Base-by-base conservation (phyloP, 139 green algal genomes). In the Zygnema circumcarinatum region DNA sequence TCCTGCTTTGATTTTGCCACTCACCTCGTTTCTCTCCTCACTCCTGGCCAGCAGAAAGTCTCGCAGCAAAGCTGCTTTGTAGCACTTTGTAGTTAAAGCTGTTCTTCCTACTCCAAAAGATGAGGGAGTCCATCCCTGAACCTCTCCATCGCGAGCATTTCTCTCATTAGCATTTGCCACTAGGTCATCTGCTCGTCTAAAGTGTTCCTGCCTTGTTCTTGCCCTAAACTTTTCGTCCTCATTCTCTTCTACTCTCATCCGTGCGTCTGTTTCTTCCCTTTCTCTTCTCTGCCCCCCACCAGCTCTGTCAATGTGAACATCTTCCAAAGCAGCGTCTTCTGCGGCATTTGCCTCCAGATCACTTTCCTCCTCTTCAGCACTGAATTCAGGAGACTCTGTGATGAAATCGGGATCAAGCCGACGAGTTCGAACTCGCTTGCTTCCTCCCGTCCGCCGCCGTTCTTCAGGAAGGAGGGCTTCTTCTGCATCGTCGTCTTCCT, bases 171-270 rank as follows among this genome's bases (percentile, higher is more conserved):
- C n/a, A n/a, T n/a, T n/a, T n/a, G n/a, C n/a, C n/a, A n/a, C n/a
- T n/a, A n/a, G n/a, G n/a, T n/a, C n/a, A n/a, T n/a, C n/a, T n/a
- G n/a, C n/a, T n/a, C n/a, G n/a, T n/a, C n/a, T n/a, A n/a, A n/a
- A n/a, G n/a, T n/a, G n/a, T n/a, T n/a, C n/a, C n/a, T n/a, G n/a
- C n/a, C n/a, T n/a, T n/a, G n/a, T n/a, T n/a, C n/a, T n/a, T n/a
- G n/a, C n/a, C n/a, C n/a, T n/a, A n/a, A n/a, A n/a, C n/a, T n/a
- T n/a, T n/a, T n/a, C n/a, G n/a, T n/a, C n/a, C n/a, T n/a, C n/a
- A n/a, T n/a, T n/a, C n/a, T n/a, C 62, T 67, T 85, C 67, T 42
- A 36, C 29, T 35, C 75, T 85, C 67, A 84, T 67, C 42, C 54
- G n/a, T 85, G n/a, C 56, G 38, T 33, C 62, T 32, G 25, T 25